Evolutionary conservation across 2,329 filamentous ascomycete species (phyloP).

Genomic region (Hymenoscyphus occultus): DNA sequence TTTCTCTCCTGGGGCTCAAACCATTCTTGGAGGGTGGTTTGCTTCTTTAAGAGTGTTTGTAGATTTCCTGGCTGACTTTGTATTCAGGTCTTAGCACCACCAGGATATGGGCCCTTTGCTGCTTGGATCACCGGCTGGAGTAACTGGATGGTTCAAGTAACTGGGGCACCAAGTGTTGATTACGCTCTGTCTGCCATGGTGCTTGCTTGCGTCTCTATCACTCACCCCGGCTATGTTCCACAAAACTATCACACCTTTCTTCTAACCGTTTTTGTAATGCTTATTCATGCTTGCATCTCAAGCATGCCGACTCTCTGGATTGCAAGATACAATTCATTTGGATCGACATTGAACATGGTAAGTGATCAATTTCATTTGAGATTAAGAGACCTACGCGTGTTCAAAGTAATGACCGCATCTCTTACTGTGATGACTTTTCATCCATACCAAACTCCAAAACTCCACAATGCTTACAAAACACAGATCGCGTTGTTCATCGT

Average conservation of each 20-base stretch:
- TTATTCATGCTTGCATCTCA: slow-evolving; percentile 64
- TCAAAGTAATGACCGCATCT: too few species aligned
- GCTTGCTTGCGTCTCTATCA: slow-evolving; percentile 66
- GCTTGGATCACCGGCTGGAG: slow-evolving; percentile 70
- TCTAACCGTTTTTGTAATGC: slow-evolving; percentile 63
- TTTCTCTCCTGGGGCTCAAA: background rate
- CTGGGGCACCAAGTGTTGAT: slow-evolving; percentile 63
- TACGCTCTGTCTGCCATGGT: slow-evolving; percentile 69
- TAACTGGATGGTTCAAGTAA: slow-evolving; percentile 67
- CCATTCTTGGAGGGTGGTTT: too few species aligned
- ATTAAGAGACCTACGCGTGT: background rate
- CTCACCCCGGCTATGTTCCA: slow-evolving; percentile 62
- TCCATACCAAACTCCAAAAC: background rate
- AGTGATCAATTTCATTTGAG: slow-evolving; percentile 45
- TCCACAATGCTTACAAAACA: background rate
- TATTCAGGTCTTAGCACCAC: slow-evolving; percentile 51
- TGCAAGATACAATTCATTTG: slow-evolving; percentile 66
- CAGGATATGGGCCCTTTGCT: slow-evolving; percentile 62
- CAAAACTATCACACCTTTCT: slow-evolving; percentile 66
- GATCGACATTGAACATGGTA: slow-evolving; percentile 68
- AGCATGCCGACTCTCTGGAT: slow-evolving; percentile 70
- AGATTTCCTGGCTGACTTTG: background rate
- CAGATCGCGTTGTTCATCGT: slow-evolving; percentile 10
- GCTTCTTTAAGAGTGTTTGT: too few species aligned
- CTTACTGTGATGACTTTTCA: background rate